phyloP scores from a whole-genome alignment of 306 rosid species.

The Vigna nakashimae region DNA sequence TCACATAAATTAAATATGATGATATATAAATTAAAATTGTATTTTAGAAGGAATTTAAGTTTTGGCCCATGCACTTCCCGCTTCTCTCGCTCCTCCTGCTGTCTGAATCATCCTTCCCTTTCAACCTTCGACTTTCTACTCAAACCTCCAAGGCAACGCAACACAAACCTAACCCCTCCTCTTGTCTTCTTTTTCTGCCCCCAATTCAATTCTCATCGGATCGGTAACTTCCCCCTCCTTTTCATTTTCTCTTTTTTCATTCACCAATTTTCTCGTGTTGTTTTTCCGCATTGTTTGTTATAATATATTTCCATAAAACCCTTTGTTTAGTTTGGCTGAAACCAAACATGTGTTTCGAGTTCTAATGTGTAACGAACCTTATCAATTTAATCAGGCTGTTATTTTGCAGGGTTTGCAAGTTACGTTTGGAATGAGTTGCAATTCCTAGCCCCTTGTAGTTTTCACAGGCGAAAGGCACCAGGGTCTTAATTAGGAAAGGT shows the following conservation, averaged over 20 bases:
- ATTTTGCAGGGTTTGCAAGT: not conserved
- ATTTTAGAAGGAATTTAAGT: not conserved
- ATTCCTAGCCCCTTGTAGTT: constrained; percentile 16
- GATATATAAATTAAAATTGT: not conserved
- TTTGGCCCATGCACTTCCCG: constrained; percentile 17
- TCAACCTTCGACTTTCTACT: constrained; percentile 44
- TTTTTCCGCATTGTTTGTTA: not conserved
- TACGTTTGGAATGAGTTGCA: constrained; percentile 10
- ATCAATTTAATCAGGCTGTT: constrained; percentile 19
- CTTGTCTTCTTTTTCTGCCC: not conserved
- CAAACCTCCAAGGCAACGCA: constrained; percentile 9
- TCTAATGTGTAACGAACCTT: not conserved
- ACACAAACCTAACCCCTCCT: constrained; percentile 12
- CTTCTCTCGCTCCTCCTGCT: constrained; percentile 17
- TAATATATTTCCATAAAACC: not conserved
- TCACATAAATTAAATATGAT: too few species aligned
- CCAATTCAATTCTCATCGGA: constrained; percentile 1
- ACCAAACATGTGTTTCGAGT: constrained; percentile 1
- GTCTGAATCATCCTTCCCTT: constrained; percentile 3
- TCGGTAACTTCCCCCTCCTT: constrained; percentile 23
- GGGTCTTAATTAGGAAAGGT: not conserved
- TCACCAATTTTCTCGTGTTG: not conserved
- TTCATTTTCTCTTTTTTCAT: not conserved
- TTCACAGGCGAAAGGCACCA: not conserved
- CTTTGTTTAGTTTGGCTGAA: constrained; percentile 7